Conservation (phyloP, 1,284 basidiomycete species). For the Trichosporon sp. region DNA sequence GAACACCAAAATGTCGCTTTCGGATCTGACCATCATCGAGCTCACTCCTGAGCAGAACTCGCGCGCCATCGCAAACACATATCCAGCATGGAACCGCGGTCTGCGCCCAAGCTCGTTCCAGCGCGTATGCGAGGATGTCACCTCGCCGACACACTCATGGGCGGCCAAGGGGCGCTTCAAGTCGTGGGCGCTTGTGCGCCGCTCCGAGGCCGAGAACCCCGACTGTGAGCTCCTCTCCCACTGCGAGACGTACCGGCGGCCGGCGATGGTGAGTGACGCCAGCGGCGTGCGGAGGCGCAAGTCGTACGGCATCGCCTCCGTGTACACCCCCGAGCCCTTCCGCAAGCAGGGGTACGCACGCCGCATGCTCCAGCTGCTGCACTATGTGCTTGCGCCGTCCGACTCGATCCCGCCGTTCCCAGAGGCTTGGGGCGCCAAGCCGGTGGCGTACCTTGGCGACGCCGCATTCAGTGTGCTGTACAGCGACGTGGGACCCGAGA, state of each 20-base stretch:
- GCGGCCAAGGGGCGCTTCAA: slow-evolving; percentile 15
- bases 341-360: slow-evolving; percentile 45
- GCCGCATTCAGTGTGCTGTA: slow-evolving; percentile 42
- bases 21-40: neutral
- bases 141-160: slow-evolving; percentile 21
- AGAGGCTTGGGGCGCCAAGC: slow-evolving; percentile 35
- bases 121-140: slow-evolving; percentile 15
- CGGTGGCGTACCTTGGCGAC: slow-evolving; percentile 27
- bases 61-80: slow-evolving; percentile 1
- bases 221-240: slow-evolving; percentile 14
- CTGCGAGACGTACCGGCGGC: slow-evolving; percentile 22
- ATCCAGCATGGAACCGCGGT: slow-evolving; percentile 1
- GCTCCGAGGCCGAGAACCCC: slow-evolving; percentile 13
- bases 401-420: slow-evolving; percentile 37
- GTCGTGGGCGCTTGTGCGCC: slow-evolving; percentile 28
- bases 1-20: neutral
- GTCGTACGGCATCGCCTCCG: slow-evolving; percentile 45
- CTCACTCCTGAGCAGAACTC: neutral
- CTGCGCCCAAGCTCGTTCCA: slow-evolving; percentile 8
- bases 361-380: slow-evolving; percentile 44
- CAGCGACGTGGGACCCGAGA: slow-evolving; percentile 42
- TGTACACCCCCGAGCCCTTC: slow-evolving; percentile 40
- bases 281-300: neutral
- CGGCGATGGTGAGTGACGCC: neutral
- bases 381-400: slow-evolving; percentile 37